These are phyloP conservation scores for Populus hybrid DNA, from an alignment of 441 rosid genomes.

Conservation along the genomic window DNA sequence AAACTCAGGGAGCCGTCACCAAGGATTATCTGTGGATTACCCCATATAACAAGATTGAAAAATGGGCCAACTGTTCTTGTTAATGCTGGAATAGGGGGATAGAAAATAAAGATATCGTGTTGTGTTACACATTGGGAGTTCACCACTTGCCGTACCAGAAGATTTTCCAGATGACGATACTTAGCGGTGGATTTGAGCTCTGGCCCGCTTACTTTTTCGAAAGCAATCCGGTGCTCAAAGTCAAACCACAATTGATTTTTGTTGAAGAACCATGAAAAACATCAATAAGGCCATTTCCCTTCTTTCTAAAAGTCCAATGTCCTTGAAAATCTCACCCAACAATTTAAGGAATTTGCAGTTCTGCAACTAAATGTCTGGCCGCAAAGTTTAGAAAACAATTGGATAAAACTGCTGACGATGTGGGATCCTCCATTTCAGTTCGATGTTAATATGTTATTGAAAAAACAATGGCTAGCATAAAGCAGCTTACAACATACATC, in stretches of 20 bases:
- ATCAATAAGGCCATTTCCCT: not conserved
- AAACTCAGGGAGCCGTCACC: slow-evolving; percentile 41
- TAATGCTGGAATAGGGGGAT: slow-evolving; percentile 27
- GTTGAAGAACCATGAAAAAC: not conserved
- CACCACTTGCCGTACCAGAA: slow-evolving; percentile 40
- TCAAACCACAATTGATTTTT: not conserved
- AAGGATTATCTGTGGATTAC: slow-evolving; percentile 51
- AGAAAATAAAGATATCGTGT: slow-evolving; percentile 35
- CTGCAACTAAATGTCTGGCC: not conserved
- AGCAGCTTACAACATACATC: not conserved
- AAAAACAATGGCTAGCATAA: not conserved
- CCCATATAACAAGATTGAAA: slow-evolving; percentile 48
- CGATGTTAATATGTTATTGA: not conserved
- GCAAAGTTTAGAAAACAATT: too few relatives aligned
- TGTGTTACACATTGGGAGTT: slow-evolving; percentile 39
- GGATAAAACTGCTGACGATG: not conserved
- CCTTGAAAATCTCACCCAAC: not conserved
- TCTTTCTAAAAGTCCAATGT: not conserved
- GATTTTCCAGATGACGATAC: slow-evolving; percentile 37
- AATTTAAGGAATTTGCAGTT: not conserved
- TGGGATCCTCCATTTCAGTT: not conserved
- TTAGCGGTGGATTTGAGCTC: slow-evolving; percentile 30
- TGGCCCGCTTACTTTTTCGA: slow-evolving; percentile 32
- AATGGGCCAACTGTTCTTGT: slow-evolving; percentile 5
- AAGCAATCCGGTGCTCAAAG: slow-evolving; percentile 29